phyloP scores from a whole-genome alignment of 257 asterid species.

The Nicotiana sylvestris region DNA sequence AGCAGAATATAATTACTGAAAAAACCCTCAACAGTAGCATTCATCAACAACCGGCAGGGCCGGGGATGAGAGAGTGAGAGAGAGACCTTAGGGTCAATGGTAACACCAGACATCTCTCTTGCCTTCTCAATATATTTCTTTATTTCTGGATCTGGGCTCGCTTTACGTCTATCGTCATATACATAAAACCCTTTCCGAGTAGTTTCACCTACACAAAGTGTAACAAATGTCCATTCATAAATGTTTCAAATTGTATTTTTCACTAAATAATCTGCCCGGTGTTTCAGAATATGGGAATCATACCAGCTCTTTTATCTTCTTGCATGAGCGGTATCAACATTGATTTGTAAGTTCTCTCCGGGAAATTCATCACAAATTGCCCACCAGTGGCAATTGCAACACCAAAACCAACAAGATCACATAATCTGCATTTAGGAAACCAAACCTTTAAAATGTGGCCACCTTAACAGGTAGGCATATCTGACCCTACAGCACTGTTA shows the following conservation, averaged over 20 bases:
- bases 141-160: constrained; percentile 87
- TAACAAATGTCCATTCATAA: background rate
- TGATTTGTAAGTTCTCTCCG: constrained; percentile 89
- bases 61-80: background rate
- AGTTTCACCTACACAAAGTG: constrained; percentile 61
- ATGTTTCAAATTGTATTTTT: background rate
- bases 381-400: constrained; percentile 91
- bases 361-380: constrained; percentile 73
- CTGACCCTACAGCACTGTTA: background rate
- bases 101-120: constrained; percentile 72
- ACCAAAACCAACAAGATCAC: constrained; percentile 97
- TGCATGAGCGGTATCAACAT: constrained; percentile 90
- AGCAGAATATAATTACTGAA: background rate
- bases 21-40: background rate
- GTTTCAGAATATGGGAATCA: background rate
- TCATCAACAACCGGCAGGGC: background rate
- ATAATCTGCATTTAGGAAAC: constrained; percentile 47
- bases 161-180: constrained; percentile 80
- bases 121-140: constrained; percentile 77
- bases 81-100: constrained; percentile 77
- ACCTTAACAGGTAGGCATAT: background rate
- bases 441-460: constrained; percentile 1
- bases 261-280: background rate
- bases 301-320: constrained; percentile 92
- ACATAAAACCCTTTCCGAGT: constrained; percentile 73